Evolutionary conservation across 2,329 filamentous ascomycete species (phyloP).

Genomic region (Ceratocystis destructans): DNA sequence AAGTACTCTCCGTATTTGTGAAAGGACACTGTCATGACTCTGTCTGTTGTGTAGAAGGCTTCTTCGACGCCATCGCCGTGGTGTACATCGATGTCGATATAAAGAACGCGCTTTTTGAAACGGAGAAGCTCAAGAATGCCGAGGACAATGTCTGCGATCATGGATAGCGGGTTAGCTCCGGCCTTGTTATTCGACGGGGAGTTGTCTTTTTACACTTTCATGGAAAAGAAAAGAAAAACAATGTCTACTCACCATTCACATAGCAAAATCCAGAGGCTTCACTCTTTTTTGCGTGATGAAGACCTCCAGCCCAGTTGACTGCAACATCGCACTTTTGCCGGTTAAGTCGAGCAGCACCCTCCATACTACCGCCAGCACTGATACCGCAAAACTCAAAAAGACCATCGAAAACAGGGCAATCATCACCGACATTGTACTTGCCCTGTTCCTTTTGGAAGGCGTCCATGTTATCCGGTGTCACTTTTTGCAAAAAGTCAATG

Average conservation of each 20-base stretch:
- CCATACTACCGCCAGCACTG: constrained; percentile 86
- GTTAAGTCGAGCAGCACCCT: constrained; percentile 79
- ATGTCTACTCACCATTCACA: constrained; percentile 62
- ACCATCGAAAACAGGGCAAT: constrained; percentile 94
- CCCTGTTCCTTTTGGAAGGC: constrained; percentile 63
- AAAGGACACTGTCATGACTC: constrained; percentile 85
- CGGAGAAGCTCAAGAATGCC: constrained; percentile 85
- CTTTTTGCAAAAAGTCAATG: constrained; percentile 85
- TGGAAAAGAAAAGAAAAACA: not conserved
- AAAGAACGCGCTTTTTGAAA: constrained; percentile 86
- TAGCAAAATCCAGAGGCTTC: constrained; percentile 98
- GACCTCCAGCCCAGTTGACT: constrained; percentile 93
- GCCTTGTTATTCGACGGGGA: not conserved
- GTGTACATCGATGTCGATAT: constrained; percentile 92
- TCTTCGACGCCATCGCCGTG: constrained; percentile 89
- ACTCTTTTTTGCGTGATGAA: constrained; percentile 95
- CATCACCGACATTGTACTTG: constrained; percentile 89
- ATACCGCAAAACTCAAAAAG: constrained; percentile 95
- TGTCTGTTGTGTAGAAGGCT: constrained; percentile 83
- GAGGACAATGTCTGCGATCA: constrained; percentile 61
- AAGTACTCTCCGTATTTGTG: constrained; percentile 98
- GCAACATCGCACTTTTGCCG: constrained; percentile 91
- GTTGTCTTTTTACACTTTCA: not conserved
- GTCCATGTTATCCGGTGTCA: constrained; percentile 98
- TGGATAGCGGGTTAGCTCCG: not conserved